Evolutionary conservation across 1,284 basidiomycete genomes (phyloP).

Genomic region (Trametes pubescens): DNA sequence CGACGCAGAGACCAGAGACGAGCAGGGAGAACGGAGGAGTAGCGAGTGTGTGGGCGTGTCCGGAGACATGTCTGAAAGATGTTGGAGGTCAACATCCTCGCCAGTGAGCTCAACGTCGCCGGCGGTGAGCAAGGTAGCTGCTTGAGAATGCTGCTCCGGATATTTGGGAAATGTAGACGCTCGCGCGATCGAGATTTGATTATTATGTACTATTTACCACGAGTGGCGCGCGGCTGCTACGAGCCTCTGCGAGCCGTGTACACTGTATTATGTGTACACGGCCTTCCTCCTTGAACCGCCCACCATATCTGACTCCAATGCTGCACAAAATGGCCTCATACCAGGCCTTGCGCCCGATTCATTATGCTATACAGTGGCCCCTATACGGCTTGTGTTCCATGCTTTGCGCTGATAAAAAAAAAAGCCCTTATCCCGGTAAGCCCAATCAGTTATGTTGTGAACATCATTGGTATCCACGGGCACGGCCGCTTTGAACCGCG

Average conservation of each 20-base stretch:
- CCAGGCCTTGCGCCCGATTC: too few relatives aligned
- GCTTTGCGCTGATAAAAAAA: too few relatives aligned
- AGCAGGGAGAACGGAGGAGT: conserved; percentile 12
- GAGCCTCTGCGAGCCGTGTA: not conserved
- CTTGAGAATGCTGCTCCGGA: not conserved
- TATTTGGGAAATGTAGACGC: conserved; percentile 18
- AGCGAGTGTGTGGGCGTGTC: conserved; percentile 28
- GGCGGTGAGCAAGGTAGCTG: conserved; percentile 26
- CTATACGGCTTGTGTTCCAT: too few relatives aligned
- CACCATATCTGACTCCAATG: too few relatives aligned
- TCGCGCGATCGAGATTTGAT: conserved; percentile 8
- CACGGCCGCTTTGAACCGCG: too few relatives aligned
- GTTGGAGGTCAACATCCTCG: conserved; percentile 28
- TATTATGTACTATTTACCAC: conserved; percentile 4
- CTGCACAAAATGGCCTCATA: too few relatives aligned
- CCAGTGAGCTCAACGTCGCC: conserved; percentile 28
- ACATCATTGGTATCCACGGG: too few relatives aligned
- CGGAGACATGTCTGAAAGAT: conserved; percentile 34
- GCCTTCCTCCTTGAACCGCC: too few relatives aligned
- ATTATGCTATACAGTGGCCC: too few relatives aligned
- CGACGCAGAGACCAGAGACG: conserved; percentile 27
- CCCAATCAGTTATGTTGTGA: too few relatives aligned
- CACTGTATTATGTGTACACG: too few relatives aligned
- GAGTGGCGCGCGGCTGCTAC: not conserved
- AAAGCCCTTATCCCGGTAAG: too few relatives aligned